A percentile compares a stretch with the other conserved stretches of the same genome.
Conservation (phyloP, 495 filamentous ascomycete genomes). For the Penicillium paxilli region DNA sequence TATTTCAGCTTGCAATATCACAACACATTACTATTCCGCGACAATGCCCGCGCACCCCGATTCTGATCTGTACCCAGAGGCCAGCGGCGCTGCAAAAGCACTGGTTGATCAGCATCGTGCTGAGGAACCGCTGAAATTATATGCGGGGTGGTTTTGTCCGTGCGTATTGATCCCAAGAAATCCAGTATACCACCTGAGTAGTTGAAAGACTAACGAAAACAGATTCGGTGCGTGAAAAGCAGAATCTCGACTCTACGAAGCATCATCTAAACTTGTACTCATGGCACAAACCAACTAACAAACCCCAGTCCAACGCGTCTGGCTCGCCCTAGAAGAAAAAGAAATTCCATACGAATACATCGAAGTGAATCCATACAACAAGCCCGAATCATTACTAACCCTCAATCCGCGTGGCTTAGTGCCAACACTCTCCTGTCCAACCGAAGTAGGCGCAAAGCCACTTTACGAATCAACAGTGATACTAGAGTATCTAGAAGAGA, state of each 20-base stretch:
- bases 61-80: slow-evolving; percentile 50
- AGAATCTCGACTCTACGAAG: no score
- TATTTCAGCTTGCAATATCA: background rate
- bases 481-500: slow-evolving; percentile 71
- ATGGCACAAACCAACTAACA: slow-evolving; percentile 2
- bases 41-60: slow-evolving; percentile 36
- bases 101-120: slow-evolving; percentile 50
- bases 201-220: slow-evolving; percentile 12
- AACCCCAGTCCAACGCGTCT: slow-evolving; percentile 57
- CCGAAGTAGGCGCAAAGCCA: slow-evolving; percentile 35
- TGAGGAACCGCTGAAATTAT: slow-evolving; percentile 58
- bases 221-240: slow-evolving; percentile 28
- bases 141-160: slow-evolving; percentile 62
- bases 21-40: background rate
- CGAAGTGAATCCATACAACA: slow-evolving; percentile 72
- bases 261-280: no score
- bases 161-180: slow-evolving; percentile 28
- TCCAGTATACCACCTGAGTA: no score
- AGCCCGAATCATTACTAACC: slow-evolving; percentile 58
- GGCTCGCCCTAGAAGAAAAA: slow-evolving; percentile 70
- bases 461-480: slow-evolving; percentile 68
- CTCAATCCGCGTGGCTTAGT: slow-evolving; percentile 71
- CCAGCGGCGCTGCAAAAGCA: slow-evolving; percentile 50
- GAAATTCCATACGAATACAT: slow-evolving; percentile 70
- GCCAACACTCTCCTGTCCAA: slow-evolving; percentile 55